Evolutionary conservation across 495 filamentous ascomycete species (phyloP).

Genomic region (Melanomma pulvis-pyrius): DNA sequence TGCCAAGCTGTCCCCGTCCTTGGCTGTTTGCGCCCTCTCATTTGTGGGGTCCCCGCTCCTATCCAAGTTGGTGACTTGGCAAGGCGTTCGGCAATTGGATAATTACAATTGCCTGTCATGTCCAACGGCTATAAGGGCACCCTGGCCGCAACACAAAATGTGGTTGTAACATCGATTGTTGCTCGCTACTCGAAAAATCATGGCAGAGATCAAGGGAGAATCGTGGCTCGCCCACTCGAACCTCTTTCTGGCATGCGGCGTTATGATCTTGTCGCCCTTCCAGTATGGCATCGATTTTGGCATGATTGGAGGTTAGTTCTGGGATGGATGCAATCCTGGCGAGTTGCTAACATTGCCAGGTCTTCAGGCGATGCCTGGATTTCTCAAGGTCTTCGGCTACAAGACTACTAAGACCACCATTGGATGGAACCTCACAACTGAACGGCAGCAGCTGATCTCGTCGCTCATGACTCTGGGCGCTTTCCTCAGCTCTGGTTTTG

Average conservation of each 20-base stretch:
- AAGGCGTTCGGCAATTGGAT: conserved; percentile 24
- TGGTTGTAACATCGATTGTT: conserved; percentile 3
- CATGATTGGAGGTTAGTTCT: conserved; percentile 52
- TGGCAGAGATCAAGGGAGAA: conserved; percentile 7
- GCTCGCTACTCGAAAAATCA: neutral
- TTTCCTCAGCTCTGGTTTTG: conserved; percentile 59
- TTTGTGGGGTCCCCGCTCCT: conserved; percentile 31
- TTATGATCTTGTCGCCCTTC: conserved; percentile 58
- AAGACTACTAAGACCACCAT: conserved; percentile 44
- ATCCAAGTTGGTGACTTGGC: conserved; percentile 15
- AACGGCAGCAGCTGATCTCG: conserved; percentile 60
- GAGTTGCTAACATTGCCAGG: conserved; percentile 27
- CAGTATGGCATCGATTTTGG: conserved; percentile 68
- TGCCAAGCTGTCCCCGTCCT: conserved; percentile 18
- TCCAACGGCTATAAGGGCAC: conserved; percentile 20
- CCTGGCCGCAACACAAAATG: conserved; percentile 3
- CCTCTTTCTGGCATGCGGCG: conserved; percentile 47
- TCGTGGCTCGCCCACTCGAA: conserved; percentile 39
- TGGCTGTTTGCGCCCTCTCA: conserved; percentile 3
- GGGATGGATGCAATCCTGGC: neutral
- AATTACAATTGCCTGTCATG: conserved; percentile 15
- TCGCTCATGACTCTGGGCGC: conserved; percentile 65
- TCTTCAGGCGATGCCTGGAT: conserved; percentile 65
- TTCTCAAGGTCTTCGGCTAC: conserved; percentile 50
- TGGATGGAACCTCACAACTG: conserved; percentile 59